Percentiles rank a stretch among this genome's conserved stretches.
Evolutionary conservation across 108 stramenopile genomes (phyloP).

Genomic region (Cyclotella sp.): DNA sequence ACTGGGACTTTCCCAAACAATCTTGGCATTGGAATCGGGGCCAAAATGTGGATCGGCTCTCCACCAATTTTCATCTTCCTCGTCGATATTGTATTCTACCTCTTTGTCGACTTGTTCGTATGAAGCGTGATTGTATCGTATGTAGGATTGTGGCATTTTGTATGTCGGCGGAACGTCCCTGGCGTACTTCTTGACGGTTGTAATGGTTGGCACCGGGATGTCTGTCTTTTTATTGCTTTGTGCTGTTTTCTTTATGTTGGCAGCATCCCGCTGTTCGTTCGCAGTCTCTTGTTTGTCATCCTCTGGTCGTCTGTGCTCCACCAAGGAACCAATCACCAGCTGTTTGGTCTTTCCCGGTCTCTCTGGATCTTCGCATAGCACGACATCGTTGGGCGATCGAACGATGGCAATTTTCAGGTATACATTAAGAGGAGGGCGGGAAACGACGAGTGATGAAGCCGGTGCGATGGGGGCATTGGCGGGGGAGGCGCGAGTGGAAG

Average conservation of each 20-base stretch:
- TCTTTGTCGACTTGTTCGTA: conserved; percentile 52
- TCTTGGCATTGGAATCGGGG: conserved; percentile 25
- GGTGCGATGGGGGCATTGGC: not conserved
- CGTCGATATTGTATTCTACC: conserved; percentile 79
- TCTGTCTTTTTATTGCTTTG: conserved; percentile 40
- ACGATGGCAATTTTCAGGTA: conserved; percentile 84
- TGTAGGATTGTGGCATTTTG: conserved; percentile 61
- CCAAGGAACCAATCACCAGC: conserved; percentile 22
- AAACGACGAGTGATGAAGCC: conserved; percentile 9
- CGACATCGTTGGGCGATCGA: conserved; percentile 61
- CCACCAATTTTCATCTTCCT: conserved; percentile 84
- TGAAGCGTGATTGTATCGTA: conserved; percentile 64
- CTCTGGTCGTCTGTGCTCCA: conserved; percentile 47
- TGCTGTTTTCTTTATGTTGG: conserved; percentile 19
- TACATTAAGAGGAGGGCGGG: conserved; percentile 70
- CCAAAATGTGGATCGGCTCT: conserved; percentile 75
- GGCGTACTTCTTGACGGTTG: conserved; percentile 62
- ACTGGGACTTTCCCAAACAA: conserved; percentile 18
- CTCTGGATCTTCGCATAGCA: conserved; percentile 75
- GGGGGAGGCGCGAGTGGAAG: not conserved
- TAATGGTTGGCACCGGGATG: conserved; percentile 82
- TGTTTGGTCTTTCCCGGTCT: conserved; percentile 58
- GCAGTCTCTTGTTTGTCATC: too few species aligned
- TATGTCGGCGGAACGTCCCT: conserved; percentile 74
- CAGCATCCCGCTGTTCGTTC: too few species aligned